Conservation (phyloP, 768 basidiomycete species). For the Collybia nuda region DNA sequence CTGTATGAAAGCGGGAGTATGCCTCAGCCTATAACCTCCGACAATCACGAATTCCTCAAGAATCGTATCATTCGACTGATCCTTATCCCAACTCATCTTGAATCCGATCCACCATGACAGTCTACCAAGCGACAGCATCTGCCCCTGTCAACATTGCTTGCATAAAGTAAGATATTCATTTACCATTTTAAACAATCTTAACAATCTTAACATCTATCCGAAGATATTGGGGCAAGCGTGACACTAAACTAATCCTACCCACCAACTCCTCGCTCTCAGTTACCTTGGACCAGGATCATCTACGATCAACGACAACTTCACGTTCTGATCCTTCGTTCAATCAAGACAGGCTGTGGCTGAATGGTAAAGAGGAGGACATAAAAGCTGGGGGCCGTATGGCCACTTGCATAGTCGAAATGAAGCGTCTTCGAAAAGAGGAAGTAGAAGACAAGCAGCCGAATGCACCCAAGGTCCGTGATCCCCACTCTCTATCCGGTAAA, state of each 20-base stretch:
- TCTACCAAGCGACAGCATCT: constrained; percentile 84
- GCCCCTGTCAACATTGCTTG: constrained; percentile 98
- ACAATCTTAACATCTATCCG: constrained; percentile 5
- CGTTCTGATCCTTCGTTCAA: constrained; percentile 75
- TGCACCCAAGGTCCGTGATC: constrained; percentile 59
- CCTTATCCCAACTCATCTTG: constrained; percentile 13
- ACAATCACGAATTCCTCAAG: constrained; percentile 6
- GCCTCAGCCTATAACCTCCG: neutral
- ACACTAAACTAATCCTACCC: constrained; percentile 92
- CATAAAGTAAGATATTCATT: constrained; percentile 71
- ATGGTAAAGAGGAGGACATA: constrained; percentile 90
- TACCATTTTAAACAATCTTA: neutral
- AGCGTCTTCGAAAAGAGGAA: constrained; percentile 62
- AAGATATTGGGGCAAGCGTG: constrained; percentile 99
- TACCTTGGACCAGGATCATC: constrained; percentile 94
- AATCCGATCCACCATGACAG: constrained; percentile 42
- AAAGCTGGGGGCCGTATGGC: constrained; percentile 74
- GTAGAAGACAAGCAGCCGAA: constrained; percentile 71
- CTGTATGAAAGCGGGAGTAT: neutral
- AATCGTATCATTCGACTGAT: constrained; percentile 7
- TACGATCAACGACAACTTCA: constrained; percentile 91
- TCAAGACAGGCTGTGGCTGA: constrained; percentile 88
- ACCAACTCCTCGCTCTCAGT: constrained; percentile 99
- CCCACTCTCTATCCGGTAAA: neutral
- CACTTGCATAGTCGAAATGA: constrained; percentile 89